These are phyloP conservation scores for Fusarium humuli DNA, from an alignment of 2,329 filamentous ascomycete species.

Conservation along the genomic window DNA sequence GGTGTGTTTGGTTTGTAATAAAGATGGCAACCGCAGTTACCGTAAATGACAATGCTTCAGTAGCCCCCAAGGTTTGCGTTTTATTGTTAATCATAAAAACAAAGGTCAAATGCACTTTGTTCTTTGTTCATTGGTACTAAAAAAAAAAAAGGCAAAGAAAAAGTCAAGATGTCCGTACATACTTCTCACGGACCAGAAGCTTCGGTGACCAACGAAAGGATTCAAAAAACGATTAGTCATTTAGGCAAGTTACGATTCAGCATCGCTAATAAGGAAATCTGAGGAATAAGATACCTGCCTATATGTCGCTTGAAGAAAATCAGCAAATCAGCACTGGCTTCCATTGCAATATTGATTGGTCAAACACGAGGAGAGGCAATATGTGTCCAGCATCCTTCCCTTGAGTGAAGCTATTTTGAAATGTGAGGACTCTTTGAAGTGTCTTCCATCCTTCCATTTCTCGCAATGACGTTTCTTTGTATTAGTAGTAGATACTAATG, in stretches of 20 bases:
- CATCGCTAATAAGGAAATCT: not conserved
- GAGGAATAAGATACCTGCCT: not conserved
- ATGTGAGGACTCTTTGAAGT: not conserved
- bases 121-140: conserved; percentile 12
- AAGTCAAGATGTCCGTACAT: not conserved
- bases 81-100: conserved; percentile 5
- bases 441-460: not conserved
- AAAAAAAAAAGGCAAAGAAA: not conserved
- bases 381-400: not conserved
- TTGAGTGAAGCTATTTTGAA: conserved; percentile 16
- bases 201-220: conserved; percentile 26
- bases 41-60: not conserved
- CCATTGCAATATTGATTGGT: not conserved
- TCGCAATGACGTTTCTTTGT: conserved; percentile 7
- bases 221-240: conserved; percentile 30
- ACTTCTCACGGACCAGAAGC: conserved; percentile 37
- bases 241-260: not conserved
- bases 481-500: not conserved
- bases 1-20: conserved; percentile 24
- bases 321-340: not conserved
- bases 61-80: not conserved
- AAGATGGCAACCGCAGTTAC: not conserved
- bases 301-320: not conserved
- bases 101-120: conserved; percentile 1
- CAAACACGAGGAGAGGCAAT: not conserved